These are phyloP conservation scores for Ephemerocybe angulata DNA, from an alignment of 768 basidiomycete species.

Conservation along the genomic window DNA sequence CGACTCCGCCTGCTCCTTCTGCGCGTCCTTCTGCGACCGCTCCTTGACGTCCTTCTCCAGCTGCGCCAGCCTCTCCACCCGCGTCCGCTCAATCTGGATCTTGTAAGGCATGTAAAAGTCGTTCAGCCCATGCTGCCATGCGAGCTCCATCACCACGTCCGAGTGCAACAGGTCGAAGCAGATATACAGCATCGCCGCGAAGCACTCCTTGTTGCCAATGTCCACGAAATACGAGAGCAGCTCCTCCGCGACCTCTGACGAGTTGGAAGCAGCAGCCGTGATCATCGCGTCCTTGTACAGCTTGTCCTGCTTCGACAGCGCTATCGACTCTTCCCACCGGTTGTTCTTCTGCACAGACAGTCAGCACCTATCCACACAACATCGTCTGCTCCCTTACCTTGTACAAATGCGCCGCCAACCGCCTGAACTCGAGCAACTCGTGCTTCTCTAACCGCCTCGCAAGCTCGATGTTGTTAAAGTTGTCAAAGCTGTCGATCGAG, in stretches of 20 bases:
- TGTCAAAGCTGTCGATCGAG: slow-evolving; percentile 97
- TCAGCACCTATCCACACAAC: neutral
- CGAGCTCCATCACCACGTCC: slow-evolving; percentile 90
- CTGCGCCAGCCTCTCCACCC: slow-evolving; percentile 73
- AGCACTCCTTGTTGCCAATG: slow-evolving; percentile 98
- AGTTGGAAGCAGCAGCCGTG: slow-evolving; percentile 81
- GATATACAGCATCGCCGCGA: slow-evolving; percentile 82
- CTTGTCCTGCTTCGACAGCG: slow-evolving; percentile 93
- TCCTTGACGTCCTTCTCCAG: slow-evolving; percentile 91
- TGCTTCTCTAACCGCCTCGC: slow-evolving; percentile 86
- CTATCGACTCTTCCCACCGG: slow-evolving; percentile 95
- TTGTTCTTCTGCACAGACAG: slow-evolving; percentile 69
- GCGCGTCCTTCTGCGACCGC: slow-evolving; percentile 76
- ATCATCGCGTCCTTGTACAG: slow-evolving; percentile 95
- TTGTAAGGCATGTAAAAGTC: slow-evolving; percentile 98
- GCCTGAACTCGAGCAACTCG: slow-evolving; percentile 89
- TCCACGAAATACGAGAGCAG: slow-evolving; percentile 94
- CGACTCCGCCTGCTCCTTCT: slow-evolving; percentile 87
- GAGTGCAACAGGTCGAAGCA: slow-evolving; percentile 96
- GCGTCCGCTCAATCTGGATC: slow-evolving; percentile 80
- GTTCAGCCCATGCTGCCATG: slow-evolving; percentile 93
- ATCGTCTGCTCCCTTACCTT: slow-evolving; percentile 50
- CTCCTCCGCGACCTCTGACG: slow-evolving; percentile 92
- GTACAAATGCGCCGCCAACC: slow-evolving; percentile 93
- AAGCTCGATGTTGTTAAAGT: slow-evolving; percentile 89